phyloP scores from a whole-genome alignment of 2,329 filamentous ascomycete species.

The Botrytis byssoidea region DNA sequence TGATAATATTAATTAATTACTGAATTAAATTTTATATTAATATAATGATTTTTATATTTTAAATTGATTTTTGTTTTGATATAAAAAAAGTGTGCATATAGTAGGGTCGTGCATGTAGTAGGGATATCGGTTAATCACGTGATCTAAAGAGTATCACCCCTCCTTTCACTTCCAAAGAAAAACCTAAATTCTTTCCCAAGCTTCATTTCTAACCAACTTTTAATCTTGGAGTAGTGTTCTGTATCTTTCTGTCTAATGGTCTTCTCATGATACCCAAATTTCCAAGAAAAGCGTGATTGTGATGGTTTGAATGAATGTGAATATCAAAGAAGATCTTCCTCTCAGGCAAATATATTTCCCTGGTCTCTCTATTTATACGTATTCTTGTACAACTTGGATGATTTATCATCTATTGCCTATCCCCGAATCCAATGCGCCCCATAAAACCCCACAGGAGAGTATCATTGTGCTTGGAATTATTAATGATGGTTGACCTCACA shows the following conservation, averaged over 20 bases:
- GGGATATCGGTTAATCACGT: no score
- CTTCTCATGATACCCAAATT: no score
- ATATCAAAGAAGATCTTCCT: background rate
- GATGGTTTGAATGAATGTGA: background rate
- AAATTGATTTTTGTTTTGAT: no score
- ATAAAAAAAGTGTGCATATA: no score
- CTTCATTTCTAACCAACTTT: background rate
- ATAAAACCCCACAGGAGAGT: background rate
- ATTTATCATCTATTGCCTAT: slow-evolving; percentile 1
- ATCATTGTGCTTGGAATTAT: background rate
- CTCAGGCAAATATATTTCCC: background rate
- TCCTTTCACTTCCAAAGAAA: background rate
- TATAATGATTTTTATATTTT: no score
- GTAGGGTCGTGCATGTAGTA: no score
- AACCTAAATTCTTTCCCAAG: background rate
- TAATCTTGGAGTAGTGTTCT: accelerated
- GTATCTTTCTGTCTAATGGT: accelerated
- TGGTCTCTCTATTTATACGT: background rate
- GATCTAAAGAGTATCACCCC: background rate
- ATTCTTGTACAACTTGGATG: background rate
- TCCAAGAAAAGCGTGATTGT: no score
- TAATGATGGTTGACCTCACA: background rate
- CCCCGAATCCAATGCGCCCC: background rate
- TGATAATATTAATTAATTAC: no score
- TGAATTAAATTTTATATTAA: no score